These are phyloP conservation scores for Castanea mollissima DNA, from an alignment of 306 rosid genomes.

Conservation along the genomic window DNA sequence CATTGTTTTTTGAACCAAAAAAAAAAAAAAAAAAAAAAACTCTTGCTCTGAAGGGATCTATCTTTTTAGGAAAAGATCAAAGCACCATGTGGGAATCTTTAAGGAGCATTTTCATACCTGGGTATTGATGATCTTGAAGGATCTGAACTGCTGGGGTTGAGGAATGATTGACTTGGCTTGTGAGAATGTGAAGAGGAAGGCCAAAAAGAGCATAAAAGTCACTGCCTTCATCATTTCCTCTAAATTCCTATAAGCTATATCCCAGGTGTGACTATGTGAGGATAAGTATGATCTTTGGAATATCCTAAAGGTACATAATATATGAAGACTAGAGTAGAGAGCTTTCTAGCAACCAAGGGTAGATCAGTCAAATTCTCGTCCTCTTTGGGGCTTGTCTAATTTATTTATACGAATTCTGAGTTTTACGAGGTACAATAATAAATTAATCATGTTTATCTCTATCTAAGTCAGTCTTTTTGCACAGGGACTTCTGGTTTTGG, in stretches of 20 bases:
- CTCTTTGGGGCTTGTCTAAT: neutral
- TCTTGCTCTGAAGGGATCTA: too few species aligned
- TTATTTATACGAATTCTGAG: too few species aligned
- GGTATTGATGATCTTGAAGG: slow-evolving; percentile 42
- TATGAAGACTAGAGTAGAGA: neutral
- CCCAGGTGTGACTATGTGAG: neutral
- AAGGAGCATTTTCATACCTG: slow-evolving; percentile 19
- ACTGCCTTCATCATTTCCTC: slow-evolving; percentile 15
- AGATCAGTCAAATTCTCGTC: neutral
- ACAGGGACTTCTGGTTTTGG: too few species aligned
- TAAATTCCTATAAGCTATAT: neutral
- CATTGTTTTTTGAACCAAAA: too few species aligned
- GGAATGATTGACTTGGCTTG: slow-evolving; percentile 26
- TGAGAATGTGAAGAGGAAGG: slow-evolving; percentile 29
- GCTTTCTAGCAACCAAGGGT: neutral
- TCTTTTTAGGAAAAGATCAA: too few species aligned
- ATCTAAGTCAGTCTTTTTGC: too few species aligned
- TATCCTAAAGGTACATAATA: neutral
- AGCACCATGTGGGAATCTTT: neutral
- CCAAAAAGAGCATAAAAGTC: slow-evolving; percentile 25
- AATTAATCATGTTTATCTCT: too few species aligned
- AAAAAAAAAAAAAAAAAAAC: too few species aligned
- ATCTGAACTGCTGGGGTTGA: slow-evolving; percentile 38
- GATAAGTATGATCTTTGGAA: neutral
- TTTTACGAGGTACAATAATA: too few species aligned